Base-by-base conservation (phyloP, 2,329 filamentous ascomycete genomes). In the Aspergillus hortae region DNA sequence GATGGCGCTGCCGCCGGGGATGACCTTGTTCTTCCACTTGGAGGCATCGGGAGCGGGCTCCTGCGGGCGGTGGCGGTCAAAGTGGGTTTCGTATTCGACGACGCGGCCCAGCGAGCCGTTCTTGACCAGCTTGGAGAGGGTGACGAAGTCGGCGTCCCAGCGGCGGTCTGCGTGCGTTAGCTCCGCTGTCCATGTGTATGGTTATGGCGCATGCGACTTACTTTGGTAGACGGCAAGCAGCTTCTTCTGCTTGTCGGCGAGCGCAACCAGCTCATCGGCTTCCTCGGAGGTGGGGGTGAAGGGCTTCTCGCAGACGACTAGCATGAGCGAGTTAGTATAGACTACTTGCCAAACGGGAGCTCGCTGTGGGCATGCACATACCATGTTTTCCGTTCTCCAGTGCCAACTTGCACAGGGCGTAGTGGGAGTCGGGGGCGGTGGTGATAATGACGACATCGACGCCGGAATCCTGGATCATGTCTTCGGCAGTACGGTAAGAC, bases 261-360 rank as follows among this genome's bases (percentile, higher is more conserved):
- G 72, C 9, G 70, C 68, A 42, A 81, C 78, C 6, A 92, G 80
- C 59, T 82, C 72, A 32, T 82, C 77, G 10, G 88, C 88, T 71
- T 92, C 85, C 52, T 81, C 76, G 1, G 81, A 76, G 1, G 85
- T 88, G 17, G 88, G 86, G 11, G 89, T 87, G 67, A 92, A 92
- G 2, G 89, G 89, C 76, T 92, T 92, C 75, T 92, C 89, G 45
- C 88, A 86, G 48, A 92, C 77, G 23, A 92, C 86, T 77, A 23
- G 48, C 32, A 9, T 42, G 10, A 7, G 9, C 7, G 6, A 19
- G 6, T 40, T 12, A 4, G 27, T 46, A 35, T 15, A 30, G 2
- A 25, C 7, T 4, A 19, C 15, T 14, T 23, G 19, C 12, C 11
- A 51, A 33, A 42, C 2, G 30, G 17, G 43, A 5, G 21, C 14